Conservation (phyloP, 352 stramenopile species). For the Pythium coloratum region DNA sequence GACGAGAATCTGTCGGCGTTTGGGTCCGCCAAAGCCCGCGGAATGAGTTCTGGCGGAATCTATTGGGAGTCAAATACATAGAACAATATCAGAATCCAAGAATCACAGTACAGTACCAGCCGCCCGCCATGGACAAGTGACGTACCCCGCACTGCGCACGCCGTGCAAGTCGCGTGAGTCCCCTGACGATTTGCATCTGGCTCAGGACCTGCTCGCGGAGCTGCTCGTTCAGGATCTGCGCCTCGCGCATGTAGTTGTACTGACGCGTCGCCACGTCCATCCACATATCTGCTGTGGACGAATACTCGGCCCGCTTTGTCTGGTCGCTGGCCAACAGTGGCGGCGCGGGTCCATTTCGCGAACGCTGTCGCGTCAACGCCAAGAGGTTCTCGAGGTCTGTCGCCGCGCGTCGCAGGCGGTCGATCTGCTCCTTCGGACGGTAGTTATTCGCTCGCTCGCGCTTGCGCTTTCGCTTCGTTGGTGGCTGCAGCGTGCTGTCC, state of each 20-base stretch:
- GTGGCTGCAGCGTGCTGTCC: neutral
- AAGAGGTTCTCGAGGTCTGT: slow-evolving; percentile 10
- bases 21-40: neutral
- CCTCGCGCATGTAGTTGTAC: slow-evolving; percentile 18
- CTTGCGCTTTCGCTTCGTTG: neutral
- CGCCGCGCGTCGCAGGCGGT: slow-evolving; percentile 5
- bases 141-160: slow-evolving; percentile 11
- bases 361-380: neutral
- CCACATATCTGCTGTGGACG: neutral
- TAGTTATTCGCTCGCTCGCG: slow-evolving; percentile 2
- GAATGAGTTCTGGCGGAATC: neutral
- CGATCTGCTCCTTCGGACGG: slow-evolving; percentile 5
- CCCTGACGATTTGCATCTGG: slow-evolving; percentile 9
- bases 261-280: slow-evolving; percentile 3
- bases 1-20: neutral
- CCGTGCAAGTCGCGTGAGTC: slow-evolving; percentile 3
- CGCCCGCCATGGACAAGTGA: too few species aligned
- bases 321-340: neutral
- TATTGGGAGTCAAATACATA: neutral
- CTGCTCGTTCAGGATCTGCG: slow-evolving; percentile 5
- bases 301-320: neutral
- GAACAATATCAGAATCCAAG: too few species aligned
- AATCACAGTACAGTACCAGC: too few species aligned
- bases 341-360: too few species aligned
- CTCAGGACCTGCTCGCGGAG: slow-evolving; percentile 5